These are phyloP conservation scores for Cucurbitaria berberidis DNA, from an alignment of 2,329 filamentous ascomycete species.

Conservation along the genomic window DNA sequence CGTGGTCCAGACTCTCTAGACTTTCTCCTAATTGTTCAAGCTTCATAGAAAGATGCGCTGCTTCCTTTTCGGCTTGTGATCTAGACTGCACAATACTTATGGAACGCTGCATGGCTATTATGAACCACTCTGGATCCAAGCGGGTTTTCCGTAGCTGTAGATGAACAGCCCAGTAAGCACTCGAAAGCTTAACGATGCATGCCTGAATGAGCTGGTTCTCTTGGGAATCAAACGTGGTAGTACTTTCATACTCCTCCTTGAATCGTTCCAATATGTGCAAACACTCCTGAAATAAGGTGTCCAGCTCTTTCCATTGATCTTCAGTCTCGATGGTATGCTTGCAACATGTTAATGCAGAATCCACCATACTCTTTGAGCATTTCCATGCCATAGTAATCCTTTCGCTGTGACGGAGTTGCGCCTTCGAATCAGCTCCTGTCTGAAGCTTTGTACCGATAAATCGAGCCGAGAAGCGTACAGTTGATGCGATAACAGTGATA, in stretches of 20 bases:
- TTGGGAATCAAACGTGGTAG: constrained; percentile 6
- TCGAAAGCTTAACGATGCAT: constrained; percentile 69
- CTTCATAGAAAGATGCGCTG: constrained; percentile 67
- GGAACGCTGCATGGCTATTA: constrained; percentile 67
- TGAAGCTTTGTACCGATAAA: constrained; percentile 34
- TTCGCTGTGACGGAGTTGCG: constrained; percentile 26
- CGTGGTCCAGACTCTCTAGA: constrained; percentile 60
- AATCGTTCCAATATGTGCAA: constrained; percentile 34
- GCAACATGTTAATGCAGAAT: constrained; percentile 44
- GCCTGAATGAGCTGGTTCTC: constrained; percentile 23
- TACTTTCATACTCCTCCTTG: constrained; percentile 20
- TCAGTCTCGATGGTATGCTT: constrained; percentile 31
- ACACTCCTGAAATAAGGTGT: constrained; percentile 42
- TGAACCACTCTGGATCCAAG: constrained; percentile 52
- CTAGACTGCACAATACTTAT: constrained; percentile 67
- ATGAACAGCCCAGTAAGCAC: constrained; percentile 72
- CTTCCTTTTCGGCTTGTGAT: constrained; percentile 61
- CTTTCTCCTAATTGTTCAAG: constrained; percentile 70
- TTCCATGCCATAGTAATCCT: constrained; percentile 34
- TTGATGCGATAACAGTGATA: constrained; percentile 35
- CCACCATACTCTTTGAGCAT: constrained; percentile 42
- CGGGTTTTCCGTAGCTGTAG: constrained; percentile 56
- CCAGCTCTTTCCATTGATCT: constrained; percentile 40
- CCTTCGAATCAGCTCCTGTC: constrained; percentile 23
- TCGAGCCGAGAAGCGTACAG: constrained; percentile 41